These are phyloP conservation scores for Labyrinthula sp. DNA, from an alignment of 352 stramenopile species.

Conservation along the genomic window DNA sequence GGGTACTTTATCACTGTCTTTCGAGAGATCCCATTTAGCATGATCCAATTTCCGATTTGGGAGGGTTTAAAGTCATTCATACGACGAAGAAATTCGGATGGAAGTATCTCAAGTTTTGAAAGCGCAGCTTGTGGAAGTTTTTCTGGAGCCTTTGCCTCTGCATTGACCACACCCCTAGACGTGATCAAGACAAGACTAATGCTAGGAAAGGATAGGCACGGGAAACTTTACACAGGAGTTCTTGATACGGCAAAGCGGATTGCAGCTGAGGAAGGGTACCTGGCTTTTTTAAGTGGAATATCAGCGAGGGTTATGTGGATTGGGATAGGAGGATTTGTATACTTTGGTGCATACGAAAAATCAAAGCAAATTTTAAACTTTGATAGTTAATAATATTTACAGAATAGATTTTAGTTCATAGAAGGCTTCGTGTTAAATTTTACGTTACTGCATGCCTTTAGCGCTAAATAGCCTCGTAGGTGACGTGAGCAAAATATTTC, in stretches of 20 bases:
- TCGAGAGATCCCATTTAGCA: constrained; percentile 88
- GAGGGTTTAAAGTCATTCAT: constrained; percentile 71
- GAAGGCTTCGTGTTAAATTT: too few relatives aligned
- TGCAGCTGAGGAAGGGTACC: constrained; percentile 61
- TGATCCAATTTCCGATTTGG: constrained; percentile 98
- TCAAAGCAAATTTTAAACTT: neutral
- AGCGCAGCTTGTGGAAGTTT: constrained; percentile 78
- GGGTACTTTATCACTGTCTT: constrained; percentile 93
- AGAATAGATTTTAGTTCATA: too few relatives aligned
- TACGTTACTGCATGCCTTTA: too few relatives aligned
- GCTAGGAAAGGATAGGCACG: constrained; percentile 64
- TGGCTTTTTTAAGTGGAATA: constrained; percentile 73
- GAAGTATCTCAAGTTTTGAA: constrained; percentile 56
- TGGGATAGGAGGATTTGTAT: constrained; percentile 95
- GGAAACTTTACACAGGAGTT: constrained; percentile 64
- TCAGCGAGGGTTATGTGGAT: constrained; percentile 95
- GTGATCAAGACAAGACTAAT: constrained; percentile 96
- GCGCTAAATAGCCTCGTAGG: too few relatives aligned
- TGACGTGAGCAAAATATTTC: too few relatives aligned
- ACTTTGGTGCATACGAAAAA: constrained; percentile 95
- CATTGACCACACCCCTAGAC: constrained; percentile 93
- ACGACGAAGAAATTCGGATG: constrained; percentile 9
- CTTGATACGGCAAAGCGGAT: constrained; percentile 66
- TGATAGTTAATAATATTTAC: too few relatives aligned
- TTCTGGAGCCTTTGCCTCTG: constrained; percentile 74